Percentiles rank a stretch among this genome's conserved stretches.
Evolutionary conservation across 192 early-diverging fungal genomes (phyloP).

Genomic region (Podochytrium sp.): DNA sequence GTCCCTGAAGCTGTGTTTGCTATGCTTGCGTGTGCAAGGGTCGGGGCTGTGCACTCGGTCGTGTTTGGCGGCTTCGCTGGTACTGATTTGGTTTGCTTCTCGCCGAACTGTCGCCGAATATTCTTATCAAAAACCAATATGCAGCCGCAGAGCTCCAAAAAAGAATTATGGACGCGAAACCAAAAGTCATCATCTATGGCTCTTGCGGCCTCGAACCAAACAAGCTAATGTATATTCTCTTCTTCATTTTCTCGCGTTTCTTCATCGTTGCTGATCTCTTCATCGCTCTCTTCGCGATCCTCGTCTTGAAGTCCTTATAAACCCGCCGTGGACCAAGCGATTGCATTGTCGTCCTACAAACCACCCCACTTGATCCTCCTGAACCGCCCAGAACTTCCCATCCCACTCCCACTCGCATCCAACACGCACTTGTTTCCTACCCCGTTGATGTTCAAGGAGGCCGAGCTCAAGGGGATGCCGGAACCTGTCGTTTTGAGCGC

Average conservation of each 20-base stretch:
- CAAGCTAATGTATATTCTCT: too few species aligned
- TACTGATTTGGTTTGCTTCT: background rate
- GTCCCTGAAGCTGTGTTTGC: constrained; percentile 78
- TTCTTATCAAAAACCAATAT: background rate
- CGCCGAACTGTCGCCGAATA: too few species aligned
- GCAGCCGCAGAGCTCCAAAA: constrained; percentile 56
- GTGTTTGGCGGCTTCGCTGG: constrained; percentile 70
- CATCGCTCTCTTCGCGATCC: background rate
- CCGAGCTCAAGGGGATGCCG: constrained; percentile 2
- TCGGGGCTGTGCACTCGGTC: constrained; percentile 84
- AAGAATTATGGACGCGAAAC: constrained; percentile 79
- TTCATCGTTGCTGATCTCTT: background rate
- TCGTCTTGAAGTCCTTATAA: background rate
- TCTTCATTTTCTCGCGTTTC: too few species aligned
- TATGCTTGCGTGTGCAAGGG: constrained; percentile 83
- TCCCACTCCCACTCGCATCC: background rate
- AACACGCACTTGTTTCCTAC: constrained; percentile 1
- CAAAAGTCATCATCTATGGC: constrained; percentile 74
- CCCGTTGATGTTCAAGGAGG: background rate
- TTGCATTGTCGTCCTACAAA: constrained; percentile 54
- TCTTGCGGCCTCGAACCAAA: constrained; percentile 82
- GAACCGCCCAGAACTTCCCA: constrained; percentile 64
- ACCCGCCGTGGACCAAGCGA: constrained; percentile 65
- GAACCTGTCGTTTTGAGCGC: background rate
- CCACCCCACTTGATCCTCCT: constrained; percentile 60